Conservation (phyloP, 2,329 filamentous ascomycete species). For the Thielaviopsis musarum region DNA sequence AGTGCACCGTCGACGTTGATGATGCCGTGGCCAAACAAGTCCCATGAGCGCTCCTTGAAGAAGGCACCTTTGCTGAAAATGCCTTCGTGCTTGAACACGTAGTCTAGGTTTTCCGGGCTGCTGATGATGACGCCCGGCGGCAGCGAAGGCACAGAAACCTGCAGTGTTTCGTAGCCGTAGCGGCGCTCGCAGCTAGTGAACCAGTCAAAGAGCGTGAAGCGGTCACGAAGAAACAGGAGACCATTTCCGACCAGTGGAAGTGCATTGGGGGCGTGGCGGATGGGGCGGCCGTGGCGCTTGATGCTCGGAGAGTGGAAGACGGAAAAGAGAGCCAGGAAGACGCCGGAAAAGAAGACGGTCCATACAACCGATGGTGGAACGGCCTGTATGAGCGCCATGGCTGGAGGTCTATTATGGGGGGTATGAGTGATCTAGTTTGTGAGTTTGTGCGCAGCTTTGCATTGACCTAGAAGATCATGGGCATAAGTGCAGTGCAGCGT, state of each 20-base stretch:
- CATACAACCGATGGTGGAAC: background rate
- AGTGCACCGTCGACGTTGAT: conserved; percentile 49
- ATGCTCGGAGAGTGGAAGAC: conserved; percentile 27
- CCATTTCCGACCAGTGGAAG: conserved; percentile 43
- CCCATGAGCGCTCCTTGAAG: conserved; percentile 41
- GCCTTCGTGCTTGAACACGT: conserved; percentile 42
- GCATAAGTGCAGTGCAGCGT: background rate
- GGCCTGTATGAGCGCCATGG: background rate
- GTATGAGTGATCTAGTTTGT: background rate
- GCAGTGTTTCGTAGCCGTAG: conserved; percentile 43
- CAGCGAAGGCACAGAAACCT: conserved; percentile 44
- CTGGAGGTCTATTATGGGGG: background rate
- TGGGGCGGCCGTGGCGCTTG: conserved; percentile 15
- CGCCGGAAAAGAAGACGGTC: conserved; percentile 11
- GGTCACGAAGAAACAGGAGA: conserved; percentile 40
- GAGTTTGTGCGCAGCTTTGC: background rate
- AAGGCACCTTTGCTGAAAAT: conserved; percentile 46
- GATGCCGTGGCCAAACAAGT: conserved; percentile 49
- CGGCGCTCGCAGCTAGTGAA: conserved; percentile 39
- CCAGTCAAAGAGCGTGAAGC: conserved; percentile 45
- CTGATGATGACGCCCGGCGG: conserved; percentile 47
- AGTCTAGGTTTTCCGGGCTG: conserved; percentile 44
- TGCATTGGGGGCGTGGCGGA: conserved; percentile 25
- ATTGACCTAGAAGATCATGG: too few relatives aligned
- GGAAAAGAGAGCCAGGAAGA: conserved; percentile 34